These are phyloP conservation scores for Aspergillus costaricaensis DNA, from an alignment of 2,329 filamentous ascomycete genomes.

Conservation along the genomic window DNA sequence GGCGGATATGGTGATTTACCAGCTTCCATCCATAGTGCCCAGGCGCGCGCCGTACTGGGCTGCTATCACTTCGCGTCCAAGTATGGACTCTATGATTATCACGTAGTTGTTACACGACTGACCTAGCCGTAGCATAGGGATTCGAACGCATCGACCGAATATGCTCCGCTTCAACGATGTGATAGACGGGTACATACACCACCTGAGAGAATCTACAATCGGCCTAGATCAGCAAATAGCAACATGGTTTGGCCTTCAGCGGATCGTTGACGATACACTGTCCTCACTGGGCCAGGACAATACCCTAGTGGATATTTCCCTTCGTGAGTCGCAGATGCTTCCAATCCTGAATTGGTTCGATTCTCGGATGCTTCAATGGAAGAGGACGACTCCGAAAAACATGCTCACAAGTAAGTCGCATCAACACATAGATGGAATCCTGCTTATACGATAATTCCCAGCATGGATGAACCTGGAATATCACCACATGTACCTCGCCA, in stretches of 20 bases:
- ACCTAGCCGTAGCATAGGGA: neutral
- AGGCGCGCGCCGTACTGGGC: conserved; percentile 3
- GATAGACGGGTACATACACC: neutral
- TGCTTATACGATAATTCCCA: neutral
- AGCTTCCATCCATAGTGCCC: neutral
- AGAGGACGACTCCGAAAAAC: neutral
- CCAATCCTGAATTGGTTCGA: conserved; percentile 8
- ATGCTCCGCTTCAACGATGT: conserved; percentile 6
- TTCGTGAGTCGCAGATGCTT: conserved; percentile 2
- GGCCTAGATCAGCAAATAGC: conserved; percentile 1
- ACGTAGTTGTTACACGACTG: neutral
- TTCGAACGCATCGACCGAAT: conserved; percentile 6
- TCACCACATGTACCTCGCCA: conserved; percentile 32
- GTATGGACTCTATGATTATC: neutral
- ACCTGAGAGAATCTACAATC: neutral
- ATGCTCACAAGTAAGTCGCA: conserved; percentile 1
- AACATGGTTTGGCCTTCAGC: conserved; percentile 4
- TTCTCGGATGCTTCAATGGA: conserved; percentile 2
- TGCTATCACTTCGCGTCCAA: conserved; percentile 7
- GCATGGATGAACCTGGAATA: conserved; percentile 13
- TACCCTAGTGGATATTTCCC: neutral
- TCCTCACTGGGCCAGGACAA: neutral
- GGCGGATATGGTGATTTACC: neutral
- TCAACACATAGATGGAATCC: neutral
- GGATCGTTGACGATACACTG: conserved; percentile 2